Evolutionary conservation across 129 eudicot genomes (phyloP), one percentile per base, ranked within the genome.

Genomic region (Oenanthe sinensis): DNA sequence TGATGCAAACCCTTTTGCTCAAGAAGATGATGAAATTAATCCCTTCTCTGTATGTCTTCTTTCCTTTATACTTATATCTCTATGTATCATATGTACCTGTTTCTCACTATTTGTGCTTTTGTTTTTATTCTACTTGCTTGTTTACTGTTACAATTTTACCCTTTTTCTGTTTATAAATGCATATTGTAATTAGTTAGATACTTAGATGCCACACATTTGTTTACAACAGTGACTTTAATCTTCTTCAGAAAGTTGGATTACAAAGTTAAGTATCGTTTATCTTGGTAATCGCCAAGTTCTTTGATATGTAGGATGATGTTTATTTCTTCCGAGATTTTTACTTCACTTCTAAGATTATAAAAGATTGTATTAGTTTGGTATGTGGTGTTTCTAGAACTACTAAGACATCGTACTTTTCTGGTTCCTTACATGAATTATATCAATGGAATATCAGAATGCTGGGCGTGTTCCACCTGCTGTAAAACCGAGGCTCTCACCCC

Each of bases 401-500:
- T n/a, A 36, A 42, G 26, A 33, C 37, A 76, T n/a, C 33, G n/a
- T 60, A 10, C 33, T 71, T 75, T 42, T 17, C n/a, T 75, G 36
- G 55, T 50, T 45, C 54, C 49, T 76, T 9, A 78, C 75, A 65
- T 42, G 6, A 16, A 44, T 19, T 45, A 43, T 78, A 7, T 36
- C 10, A 19, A 60, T 26, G 75, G 71, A n/a, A 73, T 80, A 70
- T 36, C 81, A 91, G 96, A 80, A 76, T 74, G 75, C 83, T 74
- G 89, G 89, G 50, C 86, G 77, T 75, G 97, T 75, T 74, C 95
- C 97, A 79, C 83, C 92, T 71, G 92, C 90, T 46, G 46, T 93
- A 86, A 93, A 82, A 75, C 85, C 97, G 45, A 87, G 89, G 82
- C 93, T 88, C 78, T 85, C 96, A 80, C 97, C 96, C 40, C 96